These are phyloP conservation scores for Heterobasidion irregulare DNA, from an alignment of 1,284 basidiomycete genomes.

Conservation along the genomic window DNA sequence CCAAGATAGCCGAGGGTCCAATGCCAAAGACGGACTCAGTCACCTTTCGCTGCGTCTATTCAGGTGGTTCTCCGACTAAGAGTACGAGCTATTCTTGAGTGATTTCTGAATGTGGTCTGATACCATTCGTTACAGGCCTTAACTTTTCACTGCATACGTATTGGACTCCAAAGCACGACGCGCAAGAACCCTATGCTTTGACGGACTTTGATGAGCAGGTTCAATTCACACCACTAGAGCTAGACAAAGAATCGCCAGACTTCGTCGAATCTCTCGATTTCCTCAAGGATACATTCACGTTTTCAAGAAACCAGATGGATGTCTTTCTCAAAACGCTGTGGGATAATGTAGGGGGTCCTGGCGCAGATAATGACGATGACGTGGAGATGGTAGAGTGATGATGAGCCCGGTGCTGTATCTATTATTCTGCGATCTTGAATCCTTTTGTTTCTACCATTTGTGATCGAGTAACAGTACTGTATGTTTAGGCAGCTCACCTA, in stretches of 20 bases:
- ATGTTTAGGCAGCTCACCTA: neutral
- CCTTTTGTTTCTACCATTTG: conserved; percentile 1
- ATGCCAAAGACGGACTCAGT: neutral
- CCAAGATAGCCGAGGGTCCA: conserved; percentile 17
- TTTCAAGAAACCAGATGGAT: conserved; percentile 53
- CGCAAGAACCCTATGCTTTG: conserved; percentile 16
- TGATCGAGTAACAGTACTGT: neutral
- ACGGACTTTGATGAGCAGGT: conserved; percentile 38
- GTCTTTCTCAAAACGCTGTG: conserved; percentile 54
- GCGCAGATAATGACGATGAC: conserved; percentile 20
- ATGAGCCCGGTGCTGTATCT: neutral
- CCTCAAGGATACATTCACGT: conserved; percentile 56
- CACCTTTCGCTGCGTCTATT: conserved; percentile 21
- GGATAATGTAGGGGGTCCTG: conserved; percentile 33
- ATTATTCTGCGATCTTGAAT: conserved; percentile 3
- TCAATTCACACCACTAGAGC: conserved; percentile 52
- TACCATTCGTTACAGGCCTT: conserved; percentile 31
- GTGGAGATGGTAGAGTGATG: conserved; percentile 22
- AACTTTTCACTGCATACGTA: conserved; percentile 38
- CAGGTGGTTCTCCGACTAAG: conserved; percentile 1
- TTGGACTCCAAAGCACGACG: conserved; percentile 3
- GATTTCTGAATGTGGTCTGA: neutral
- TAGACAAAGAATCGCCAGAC: conserved; percentile 49
- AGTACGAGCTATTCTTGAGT: neutral
- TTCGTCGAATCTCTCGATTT: conserved; percentile 53